These are phyloP conservation scores for Dictyostelium purpureum DNA, from an alignment of 78 protist genomes.

Conservation along the genomic window DNA sequence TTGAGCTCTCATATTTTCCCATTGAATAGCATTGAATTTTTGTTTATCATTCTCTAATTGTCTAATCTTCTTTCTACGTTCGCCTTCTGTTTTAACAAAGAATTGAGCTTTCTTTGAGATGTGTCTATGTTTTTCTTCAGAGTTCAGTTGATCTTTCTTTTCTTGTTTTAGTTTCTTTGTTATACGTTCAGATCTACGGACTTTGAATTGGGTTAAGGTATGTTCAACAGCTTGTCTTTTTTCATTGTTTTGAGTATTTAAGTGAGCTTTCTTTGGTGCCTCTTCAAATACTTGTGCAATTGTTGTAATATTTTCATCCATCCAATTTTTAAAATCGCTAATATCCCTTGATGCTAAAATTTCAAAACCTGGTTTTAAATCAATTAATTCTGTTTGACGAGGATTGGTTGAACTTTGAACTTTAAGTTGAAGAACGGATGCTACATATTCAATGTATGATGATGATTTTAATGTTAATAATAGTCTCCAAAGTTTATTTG, in stretches of 20 bases:
- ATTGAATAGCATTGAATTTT: constrained; percentile 63
- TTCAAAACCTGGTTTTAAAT: constrained; percentile 53
- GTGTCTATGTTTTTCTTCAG: constrained; percentile 16
- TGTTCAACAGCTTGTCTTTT: background rate
- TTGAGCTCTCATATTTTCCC: constrained; percentile 57
- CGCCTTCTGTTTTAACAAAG: constrained; percentile 34
- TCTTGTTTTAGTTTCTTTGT: background rate
- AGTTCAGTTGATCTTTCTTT: background rate
- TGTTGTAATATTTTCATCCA: constrained; percentile 11
- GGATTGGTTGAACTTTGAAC: background rate
- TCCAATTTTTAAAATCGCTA: constrained; percentile 21
- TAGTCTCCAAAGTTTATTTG: constrained; percentile 41
- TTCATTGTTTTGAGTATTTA: background rate
- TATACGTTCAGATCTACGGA: constrained; percentile 18
- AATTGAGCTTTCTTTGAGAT: constrained; percentile 40
- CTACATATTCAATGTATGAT: constrained; percentile 1
- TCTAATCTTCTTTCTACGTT: constrained; percentile 55
- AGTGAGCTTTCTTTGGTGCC: constrained; percentile 31
- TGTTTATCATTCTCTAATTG: constrained; percentile 57
- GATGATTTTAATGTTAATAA: background rate
- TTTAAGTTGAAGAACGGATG: background rate
- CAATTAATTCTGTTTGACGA: constrained; percentile 5
- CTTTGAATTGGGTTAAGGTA: background rate
- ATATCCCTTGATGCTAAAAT: background rate
- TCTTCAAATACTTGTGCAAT: constrained; percentile 58